Conservation (phyloP, 805 yeast species). For the Myxozyma kluyveri region DNA sequence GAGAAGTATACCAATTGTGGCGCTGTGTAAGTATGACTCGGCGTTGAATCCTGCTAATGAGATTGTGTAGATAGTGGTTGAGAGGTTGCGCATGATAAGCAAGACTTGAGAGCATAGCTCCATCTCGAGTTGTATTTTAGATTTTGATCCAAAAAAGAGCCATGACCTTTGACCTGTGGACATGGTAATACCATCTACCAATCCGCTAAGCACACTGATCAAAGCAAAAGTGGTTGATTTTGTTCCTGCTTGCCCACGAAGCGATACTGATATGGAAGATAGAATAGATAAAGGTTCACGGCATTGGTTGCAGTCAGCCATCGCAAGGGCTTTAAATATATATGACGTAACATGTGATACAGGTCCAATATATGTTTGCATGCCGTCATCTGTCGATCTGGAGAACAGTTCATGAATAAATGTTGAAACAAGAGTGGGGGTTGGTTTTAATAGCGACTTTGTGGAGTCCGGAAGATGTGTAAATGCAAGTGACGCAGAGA, state of each 20-base stretch:
- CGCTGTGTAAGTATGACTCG: background rate
- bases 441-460: background rate
- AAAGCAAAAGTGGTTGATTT: background rate
- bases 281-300: background rate
- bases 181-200: background rate
- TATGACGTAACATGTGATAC: background rate
- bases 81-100: background rate
- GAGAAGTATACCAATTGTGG: background rate
- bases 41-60: background rate
- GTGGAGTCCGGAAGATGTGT: background rate
- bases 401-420: background rate
- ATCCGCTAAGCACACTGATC: background rate
- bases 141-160: background rate
- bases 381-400: background rate
- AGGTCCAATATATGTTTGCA: background rate
- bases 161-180: background rate
- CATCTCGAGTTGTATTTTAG: background rate
- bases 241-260: background rate
- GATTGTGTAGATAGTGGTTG: background rate
- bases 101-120: background rate
- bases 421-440: background rate
- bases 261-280: background rate
- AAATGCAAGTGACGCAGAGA: background rate
- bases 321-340: background rate
- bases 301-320: background rate